Evolutionary conservation across 352 stramenopile species (phyloP).

Genomic region (Phytophthora crassamura): DNA sequence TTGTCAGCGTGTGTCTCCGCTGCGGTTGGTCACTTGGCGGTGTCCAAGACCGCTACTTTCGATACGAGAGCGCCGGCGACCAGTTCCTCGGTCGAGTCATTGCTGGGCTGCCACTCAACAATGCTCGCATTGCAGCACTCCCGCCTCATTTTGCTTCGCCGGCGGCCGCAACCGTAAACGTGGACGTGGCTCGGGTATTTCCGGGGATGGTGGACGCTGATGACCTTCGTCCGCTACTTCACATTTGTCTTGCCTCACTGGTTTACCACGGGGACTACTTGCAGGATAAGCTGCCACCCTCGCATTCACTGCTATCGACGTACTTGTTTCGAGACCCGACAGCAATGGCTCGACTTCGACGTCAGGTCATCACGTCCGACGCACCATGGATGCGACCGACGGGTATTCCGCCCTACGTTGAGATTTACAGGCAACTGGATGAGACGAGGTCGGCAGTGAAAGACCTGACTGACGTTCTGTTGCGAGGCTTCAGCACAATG

Average conservation of each 20-base stretch:
- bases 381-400: background rate
- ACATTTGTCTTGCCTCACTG: no score
- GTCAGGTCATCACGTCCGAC: background rate
- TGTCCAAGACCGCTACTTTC: slow-evolving; percentile 27
- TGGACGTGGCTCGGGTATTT: slow-evolving; percentile 17
- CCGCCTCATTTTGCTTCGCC: slow-evolving; percentile 16
- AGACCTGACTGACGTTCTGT: no score
- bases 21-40: slow-evolving; percentile 20
- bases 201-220: background rate
- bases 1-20: slow-evolving; percentile 23
- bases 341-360: no score
- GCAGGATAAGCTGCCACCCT: no score
- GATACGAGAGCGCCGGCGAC: slow-evolving; percentile 23
- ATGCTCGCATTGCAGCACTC: slow-evolving; percentile 2
- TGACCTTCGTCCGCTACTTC: background rate
- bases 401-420: no score
- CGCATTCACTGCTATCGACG: no score
- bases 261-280: no score
- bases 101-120: slow-evolving; percentile 15
- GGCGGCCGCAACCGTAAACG: background rate
- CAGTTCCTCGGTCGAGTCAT: slow-evolving; percentile 20
- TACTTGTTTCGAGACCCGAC: no score
- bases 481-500: no score
- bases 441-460: no score
- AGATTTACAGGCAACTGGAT: no score